Base-by-base conservation (phyloP, 2,329 filamentous ascomycete species). In the Paraphoma sp. region DNA sequence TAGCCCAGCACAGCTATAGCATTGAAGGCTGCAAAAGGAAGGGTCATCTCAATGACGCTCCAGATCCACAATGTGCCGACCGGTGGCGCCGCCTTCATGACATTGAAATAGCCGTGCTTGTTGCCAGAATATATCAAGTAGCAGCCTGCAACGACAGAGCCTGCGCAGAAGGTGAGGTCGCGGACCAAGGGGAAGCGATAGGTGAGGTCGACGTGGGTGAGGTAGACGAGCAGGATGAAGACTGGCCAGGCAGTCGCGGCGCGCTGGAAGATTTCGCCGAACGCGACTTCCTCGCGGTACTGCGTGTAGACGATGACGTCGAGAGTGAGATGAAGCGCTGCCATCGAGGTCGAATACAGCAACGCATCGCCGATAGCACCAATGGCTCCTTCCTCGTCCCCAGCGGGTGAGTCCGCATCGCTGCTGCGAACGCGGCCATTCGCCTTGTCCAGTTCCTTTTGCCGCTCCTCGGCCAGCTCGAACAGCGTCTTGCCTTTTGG, bases 11-110 rank as follows among this genome's bases (percentile, higher is more conserved):
- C 83, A n/a, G 79, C 73, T 41, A 79, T 53, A 18, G 85, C 76
- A 44, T 83, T 86, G n/a, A 79, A 68, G 23, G 89, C 79, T 0
- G 90, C 91, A 69, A 85, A 87, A 0, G 82, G 70, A 41, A 96
- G 80, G 53, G 92, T 84, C 78, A 97, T 84, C 79, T 99, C 95
- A 45, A 98, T 84, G 18, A 98, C 89, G 31, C 90, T 87, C 93
- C 94, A 98, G 4, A 98, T 85, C 93, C 94, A 98, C 16, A 98
- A 76, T 41, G 91, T 94, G 0, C 92, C 95, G 12, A 97, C 76
- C 5, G 93, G 88, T n/a, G 95, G 95, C 0, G 93, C 90, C 61
- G 87, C 88, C 80, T 97, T 96, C 92, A 98, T 93, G 17, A 96
- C 88, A 6, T 90, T 90, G 65, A 96, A 87, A 70, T 97, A 98